These are phyloP conservation scores for Neurospora sp. DNA, from an alignment of 495 filamentous ascomycete genomes.

Conservation along the genomic window DNA sequence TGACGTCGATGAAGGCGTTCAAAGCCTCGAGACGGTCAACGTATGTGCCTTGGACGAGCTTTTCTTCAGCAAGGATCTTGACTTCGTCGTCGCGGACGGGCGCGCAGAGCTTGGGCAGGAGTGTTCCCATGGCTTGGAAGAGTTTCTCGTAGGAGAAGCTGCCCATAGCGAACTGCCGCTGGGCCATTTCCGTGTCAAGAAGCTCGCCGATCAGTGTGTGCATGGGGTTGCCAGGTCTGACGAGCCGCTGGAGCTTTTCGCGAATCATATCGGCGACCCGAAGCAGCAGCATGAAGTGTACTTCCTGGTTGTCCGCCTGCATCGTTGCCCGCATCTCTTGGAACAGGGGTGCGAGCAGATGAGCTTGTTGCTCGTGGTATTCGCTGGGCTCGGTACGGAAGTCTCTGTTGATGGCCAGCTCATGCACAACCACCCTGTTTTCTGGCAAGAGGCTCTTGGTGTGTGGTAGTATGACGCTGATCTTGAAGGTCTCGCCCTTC, in stretches of 20 bases:
- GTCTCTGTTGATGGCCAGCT: constrained; percentile 83
- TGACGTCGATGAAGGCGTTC: constrained; percentile 76
- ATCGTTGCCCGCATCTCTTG: constrained; percentile 68
- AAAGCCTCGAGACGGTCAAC: constrained; percentile 77
- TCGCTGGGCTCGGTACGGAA: constrained; percentile 48
- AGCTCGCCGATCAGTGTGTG: constrained; percentile 76
- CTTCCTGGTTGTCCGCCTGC: constrained; percentile 55
- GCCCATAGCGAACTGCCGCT: constrained; percentile 65
- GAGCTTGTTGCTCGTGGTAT: constrained; percentile 38
- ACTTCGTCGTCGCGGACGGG: constrained; percentile 82
- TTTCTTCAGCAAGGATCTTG: constrained; percentile 64
- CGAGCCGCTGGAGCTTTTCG: constrained; percentile 69
- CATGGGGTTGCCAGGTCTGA: constrained; percentile 70
- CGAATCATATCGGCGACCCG: constrained; percentile 78
- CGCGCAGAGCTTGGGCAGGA: constrained; percentile 90
- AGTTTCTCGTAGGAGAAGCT: constrained; percentile 90
- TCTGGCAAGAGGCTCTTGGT: constrained; percentile 54
- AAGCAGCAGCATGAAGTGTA: constrained; percentile 58
- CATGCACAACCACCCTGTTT: constrained; percentile 81
- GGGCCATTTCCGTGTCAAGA: constrained; percentile 69
- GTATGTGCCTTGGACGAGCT: constrained; percentile 57
- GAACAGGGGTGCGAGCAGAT: constrained; percentile 56
- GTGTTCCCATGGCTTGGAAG: constrained; percentile 77
- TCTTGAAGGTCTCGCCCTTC: constrained; percentile 25
- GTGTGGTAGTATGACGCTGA: constrained; percentile 29